Evolutionary conservation across 2,329 filamentous ascomycete genomes (phyloP), one percentile per base, ranked within the genome.

Genomic region (Calonectria multiphialidica): DNA sequence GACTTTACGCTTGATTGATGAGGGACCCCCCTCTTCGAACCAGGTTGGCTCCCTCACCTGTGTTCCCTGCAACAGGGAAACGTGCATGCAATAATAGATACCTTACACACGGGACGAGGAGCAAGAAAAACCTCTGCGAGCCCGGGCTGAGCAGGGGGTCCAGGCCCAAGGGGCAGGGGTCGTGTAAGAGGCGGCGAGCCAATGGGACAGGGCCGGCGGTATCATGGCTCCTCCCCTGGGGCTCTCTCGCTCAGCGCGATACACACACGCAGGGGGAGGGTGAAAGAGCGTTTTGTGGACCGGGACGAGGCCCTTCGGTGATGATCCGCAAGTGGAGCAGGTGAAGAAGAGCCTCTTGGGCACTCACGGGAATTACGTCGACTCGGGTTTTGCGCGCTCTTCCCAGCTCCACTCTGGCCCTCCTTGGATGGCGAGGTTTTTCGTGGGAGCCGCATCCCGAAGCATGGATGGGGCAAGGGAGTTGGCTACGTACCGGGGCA

Each of bases 371-470:
- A 78, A 78, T 78, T 76, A 66, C 64, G 66, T 67, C 73, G 72
- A 44, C 59, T 21, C 53, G 57, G 45, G 62, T 63, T 28, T 15
- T 55, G 47, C 57, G 67, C 57, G 67, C 61, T 70, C 77, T 77
- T 75, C 59, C 67, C 64, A 78, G 75, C 53, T 78, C 76, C 76
- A 78, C 76, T 70, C 42, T 40, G 49, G n/a, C n/a, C 21, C 21
- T n/a, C n/a, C 50, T 33, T 37, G 30, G 55, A 72, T 72, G 65
- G 65, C 65, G 59, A 72, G 70, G 65, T 68, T 67, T 70, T 59
- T 50, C 66, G 67, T 70, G 67, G 77, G 76, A 78, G 77, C 77
- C 77, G 77, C 77, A 78, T 77, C 61, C 67, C 62, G 33, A 47
- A 47, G 61, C 53, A 66, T 66, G 40, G 68, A 45, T 40, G 49